These are phyloP conservation scores for Stygiomarasmius scandens DNA, from an alignment of 1,284 basidiomycete species.

Conservation along the genomic window DNA sequence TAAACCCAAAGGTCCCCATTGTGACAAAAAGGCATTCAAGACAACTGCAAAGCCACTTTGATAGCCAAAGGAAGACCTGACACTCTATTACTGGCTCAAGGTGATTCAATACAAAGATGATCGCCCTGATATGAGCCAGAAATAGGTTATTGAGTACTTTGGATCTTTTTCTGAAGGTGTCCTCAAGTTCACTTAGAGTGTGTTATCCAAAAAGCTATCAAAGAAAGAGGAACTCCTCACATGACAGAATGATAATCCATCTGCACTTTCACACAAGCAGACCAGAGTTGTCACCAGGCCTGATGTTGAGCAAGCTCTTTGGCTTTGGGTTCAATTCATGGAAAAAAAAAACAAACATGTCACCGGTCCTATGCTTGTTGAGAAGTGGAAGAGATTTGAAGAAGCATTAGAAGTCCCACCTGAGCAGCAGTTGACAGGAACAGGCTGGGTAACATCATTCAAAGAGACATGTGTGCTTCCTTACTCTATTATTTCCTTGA, in stretches of 20 bases:
- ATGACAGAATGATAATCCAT: too few relatives aligned
- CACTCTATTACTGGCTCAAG: conserved; percentile 21
- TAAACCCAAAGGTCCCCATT: too few relatives aligned
- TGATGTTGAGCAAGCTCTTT: conserved; percentile 32
- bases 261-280: conserved; percentile 12
- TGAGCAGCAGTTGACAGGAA: conserved; percentile 17
- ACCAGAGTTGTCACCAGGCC: conserved; percentile 26
- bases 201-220: neutral
- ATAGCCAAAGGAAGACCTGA: too few relatives aligned
- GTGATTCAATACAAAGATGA: conserved; percentile 19
- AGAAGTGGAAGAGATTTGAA: conserved; percentile 31
- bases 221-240: conserved; percentile 1
- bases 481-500: too few relatives aligned
- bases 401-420: conserved; percentile 21
- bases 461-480: too few relatives aligned
- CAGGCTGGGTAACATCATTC: conserved; percentile 24
- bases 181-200: conserved; percentile 12
- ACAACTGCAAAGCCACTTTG: too few relatives aligned
- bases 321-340: conserved; percentile 32
- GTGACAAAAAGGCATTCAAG: too few relatives aligned
- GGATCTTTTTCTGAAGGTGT: conserved; percentile 6
- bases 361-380: conserved; percentile 32
- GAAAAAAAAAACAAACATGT: conserved; percentile 27
- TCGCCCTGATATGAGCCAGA: conserved; percentile 14
- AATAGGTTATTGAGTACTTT: conserved; percentile 19